Conservation (phyloP, 2,329 filamentous ascomycete genomes). For the Davidsoniella australis region DNA sequence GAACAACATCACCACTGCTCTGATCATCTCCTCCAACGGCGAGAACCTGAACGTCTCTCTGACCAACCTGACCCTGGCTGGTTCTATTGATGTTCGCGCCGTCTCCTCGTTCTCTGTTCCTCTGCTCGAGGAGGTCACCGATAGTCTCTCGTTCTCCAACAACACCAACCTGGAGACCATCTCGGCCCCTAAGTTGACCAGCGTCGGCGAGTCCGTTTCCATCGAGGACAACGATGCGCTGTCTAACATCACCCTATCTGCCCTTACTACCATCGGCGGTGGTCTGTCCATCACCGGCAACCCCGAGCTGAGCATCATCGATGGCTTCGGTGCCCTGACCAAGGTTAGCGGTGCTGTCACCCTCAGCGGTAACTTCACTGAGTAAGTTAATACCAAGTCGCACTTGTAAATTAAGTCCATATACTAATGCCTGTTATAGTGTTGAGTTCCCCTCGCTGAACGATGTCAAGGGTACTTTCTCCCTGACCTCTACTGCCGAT, state of each 20-base stretch:
- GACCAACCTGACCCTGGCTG: conserved; percentile 52
- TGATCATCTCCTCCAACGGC: conserved; percentile 71
- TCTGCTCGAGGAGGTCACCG: conserved; percentile 53
- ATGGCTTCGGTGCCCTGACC: conserved; percentile 50
- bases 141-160: conserved; percentile 69
- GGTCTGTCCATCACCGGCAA: conserved; percentile 84
- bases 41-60: conserved; percentile 53
- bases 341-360: conserved; percentile 65
- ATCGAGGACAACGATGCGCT: conserved; percentile 46
- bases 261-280: conserved; percentile 52
- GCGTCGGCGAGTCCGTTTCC: conserved; percentile 41
- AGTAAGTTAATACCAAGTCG: conserved; percentile 37
- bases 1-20: conserved; percentile 50
- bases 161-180: conserved; percentile 49
- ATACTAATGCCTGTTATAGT: conserved; percentile 25
- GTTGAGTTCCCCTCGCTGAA: conserved; percentile 50
- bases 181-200: conserved; percentile 52
- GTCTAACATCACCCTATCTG: conserved; percentile 59
- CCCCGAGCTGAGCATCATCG: conserved; percentile 48
- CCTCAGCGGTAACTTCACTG: conserved; percentile 67
- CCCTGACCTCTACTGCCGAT: conserved; percentile 47
- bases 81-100: conserved; percentile 45
- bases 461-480: conserved; percentile 55
- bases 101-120: conserved; percentile 59
- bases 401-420: not conserved